Conservation (phyloP, 768 basidiomycete species). For the Boletus speciosus region DNA sequence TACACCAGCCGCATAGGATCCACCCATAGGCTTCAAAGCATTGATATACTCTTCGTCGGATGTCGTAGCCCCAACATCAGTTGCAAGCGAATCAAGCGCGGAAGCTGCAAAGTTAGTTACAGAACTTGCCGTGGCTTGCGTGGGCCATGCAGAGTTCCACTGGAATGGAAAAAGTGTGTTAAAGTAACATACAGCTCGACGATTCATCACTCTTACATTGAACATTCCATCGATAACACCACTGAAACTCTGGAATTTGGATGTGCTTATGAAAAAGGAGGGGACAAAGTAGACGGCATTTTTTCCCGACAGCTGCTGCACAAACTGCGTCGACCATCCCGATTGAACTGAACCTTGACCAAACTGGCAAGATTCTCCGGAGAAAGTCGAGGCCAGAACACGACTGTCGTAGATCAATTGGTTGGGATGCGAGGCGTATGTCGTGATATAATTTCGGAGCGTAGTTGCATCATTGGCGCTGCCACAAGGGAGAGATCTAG, state of each 20-base stretch:
- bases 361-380: constrained; percentile 67
- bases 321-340: constrained; percentile 59
- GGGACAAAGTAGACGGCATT: constrained; percentile 61
- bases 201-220: constrained; percentile 41
- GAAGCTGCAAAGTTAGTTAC: constrained; percentile 1
- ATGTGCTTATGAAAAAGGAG: constrained; percentile 62
- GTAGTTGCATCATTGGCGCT: constrained; percentile 44
- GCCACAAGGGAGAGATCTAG: constrained; percentile 53
- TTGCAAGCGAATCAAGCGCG: constrained; percentile 28
- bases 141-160: constrained; percentile 85
- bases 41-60: constrained; percentile 55
- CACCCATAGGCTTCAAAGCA: constrained; percentile 33
- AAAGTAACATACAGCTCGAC: constrained; percentile 5
- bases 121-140: constrained; percentile 42
- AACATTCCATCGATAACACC: constrained; percentile 57
- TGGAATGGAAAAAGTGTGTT: constrained; percentile 24
- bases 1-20: constrained; percentile 49
- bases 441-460: constrained; percentile 52
- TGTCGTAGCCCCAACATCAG: constrained; percentile 44
- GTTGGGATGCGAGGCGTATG: constrained; percentile 54
- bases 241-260: constrained; percentile 42
- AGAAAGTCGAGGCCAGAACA: constrained; percentile 66
- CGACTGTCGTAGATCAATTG: constrained; percentile 48
- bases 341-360: constrained; percentile 48
- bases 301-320: constrained; percentile 42